A percentile compares a stretch with the other conserved stretches of the same genome.
Evolutionary conservation across 768 basidiomycete species (phyloP).

Genomic region (Candolleomyces efflorescens): DNA sequence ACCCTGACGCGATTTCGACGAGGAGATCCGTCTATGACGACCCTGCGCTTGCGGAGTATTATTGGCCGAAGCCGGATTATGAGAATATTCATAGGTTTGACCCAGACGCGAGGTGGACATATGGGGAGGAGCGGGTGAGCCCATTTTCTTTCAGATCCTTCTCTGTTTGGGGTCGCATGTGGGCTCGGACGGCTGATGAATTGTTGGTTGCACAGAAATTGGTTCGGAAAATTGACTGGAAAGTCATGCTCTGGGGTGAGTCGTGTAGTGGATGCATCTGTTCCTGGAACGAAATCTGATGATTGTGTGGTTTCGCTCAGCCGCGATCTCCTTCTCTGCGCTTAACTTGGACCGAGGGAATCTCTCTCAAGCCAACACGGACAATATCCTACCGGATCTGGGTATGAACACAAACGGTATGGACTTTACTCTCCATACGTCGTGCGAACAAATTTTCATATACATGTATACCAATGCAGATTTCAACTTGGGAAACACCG

Average conservation of each 20-base stretch:
- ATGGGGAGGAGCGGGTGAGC: constrained; percentile 43
- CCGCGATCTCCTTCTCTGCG: constrained; percentile 53
- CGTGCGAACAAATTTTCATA: background rate
- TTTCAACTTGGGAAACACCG: constrained; percentile 52
- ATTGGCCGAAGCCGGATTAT: constrained; percentile 47
- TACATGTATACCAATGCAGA: constrained; percentile 24
- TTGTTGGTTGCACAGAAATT: constrained; percentile 17
- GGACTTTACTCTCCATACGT: background rate
- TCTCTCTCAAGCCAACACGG: constrained; percentile 53
- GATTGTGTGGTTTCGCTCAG: constrained; percentile 13
- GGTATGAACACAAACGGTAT: constrained; percentile 44
- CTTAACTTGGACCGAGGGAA: constrained; percentile 53
- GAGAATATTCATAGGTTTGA: constrained; percentile 59
- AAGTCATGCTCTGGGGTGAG: constrained; percentile 47
- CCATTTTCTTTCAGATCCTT: background rate
- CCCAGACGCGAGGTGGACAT: constrained; percentile 54
- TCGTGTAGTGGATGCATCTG: background rate
- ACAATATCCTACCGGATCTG: constrained; percentile 53
- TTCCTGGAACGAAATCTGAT: background rate
- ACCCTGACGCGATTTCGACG: constrained; percentile 41
- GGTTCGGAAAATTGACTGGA: constrained; percentile 57
- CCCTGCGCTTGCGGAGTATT: constrained; percentile 37
- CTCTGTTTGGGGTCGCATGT: background rate
- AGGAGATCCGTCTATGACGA: constrained; percentile 51
- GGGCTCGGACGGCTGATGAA: background rate